Evolutionary conservation across 345 rosid genomes (phyloP).

Genomic region (Cochlearia excelsa): DNA sequence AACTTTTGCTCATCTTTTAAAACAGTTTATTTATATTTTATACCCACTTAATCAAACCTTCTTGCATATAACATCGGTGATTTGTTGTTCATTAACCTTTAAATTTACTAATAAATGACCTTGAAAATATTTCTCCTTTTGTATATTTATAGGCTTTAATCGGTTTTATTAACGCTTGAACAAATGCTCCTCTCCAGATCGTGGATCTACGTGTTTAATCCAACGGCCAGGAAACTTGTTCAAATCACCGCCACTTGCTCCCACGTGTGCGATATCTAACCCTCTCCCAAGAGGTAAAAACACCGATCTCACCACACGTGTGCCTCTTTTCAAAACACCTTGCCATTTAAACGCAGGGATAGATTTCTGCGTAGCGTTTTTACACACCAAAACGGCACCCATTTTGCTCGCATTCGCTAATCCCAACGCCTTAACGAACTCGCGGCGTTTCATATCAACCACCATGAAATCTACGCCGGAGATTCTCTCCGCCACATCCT

Average conservation of each 20-base stretch:
- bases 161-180: conserved; percentile 35
- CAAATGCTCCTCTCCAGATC: conserved; percentile 72
- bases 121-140: too few relatives aligned
- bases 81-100: too few relatives aligned
- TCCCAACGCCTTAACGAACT: conserved; percentile 56
- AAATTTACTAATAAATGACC: too few relatives aligned
- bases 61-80: too few relatives aligned
- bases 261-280: conserved; percentile 67
- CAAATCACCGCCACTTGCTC: conserved; percentile 28
- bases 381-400: conserved; percentile 77
- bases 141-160: too few relatives aligned
- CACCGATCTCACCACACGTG: conserved; percentile 64
- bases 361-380: conserved; percentile 50
- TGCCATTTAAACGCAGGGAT: conserved; percentile 56
- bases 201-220: conserved; percentile 60
- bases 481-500: conserved; percentile 49
- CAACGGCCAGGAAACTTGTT: conserved; percentile 54
- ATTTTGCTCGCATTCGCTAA: conserved; percentile 48
- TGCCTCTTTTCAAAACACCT: conserved; percentile 43
- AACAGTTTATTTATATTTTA: too few relatives aligned
- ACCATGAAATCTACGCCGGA: conserved; percentile 70
- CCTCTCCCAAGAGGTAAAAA: conserved; percentile 74
- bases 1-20: too few relatives aligned
- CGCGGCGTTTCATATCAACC: conserved; percentile 58
- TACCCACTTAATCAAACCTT: too few relatives aligned